These are phyloP conservation scores for Suillus decipiens DNA, from an alignment of 768 basidiomycete genomes.

Conservation along the genomic window DNA sequence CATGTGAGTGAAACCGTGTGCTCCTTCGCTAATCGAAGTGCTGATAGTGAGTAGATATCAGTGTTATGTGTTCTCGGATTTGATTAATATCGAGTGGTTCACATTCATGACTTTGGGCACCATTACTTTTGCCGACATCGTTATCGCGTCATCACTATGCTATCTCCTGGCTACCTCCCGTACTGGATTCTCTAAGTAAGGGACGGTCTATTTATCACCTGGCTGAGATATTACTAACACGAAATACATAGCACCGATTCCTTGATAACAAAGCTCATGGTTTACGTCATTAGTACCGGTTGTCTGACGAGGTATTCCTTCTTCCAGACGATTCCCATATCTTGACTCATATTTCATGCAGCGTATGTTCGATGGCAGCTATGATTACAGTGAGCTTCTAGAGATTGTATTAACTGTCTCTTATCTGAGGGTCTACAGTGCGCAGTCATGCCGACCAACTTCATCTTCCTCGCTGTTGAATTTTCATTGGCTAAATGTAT, in stretches of 20 bases:
- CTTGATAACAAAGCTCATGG: constrained; percentile 4
- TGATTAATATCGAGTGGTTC: neutral
- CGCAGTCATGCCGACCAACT: constrained; percentile 7
- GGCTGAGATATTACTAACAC: neutral
- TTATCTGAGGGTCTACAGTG: constrained; percentile 2
- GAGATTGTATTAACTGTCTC: neutral
- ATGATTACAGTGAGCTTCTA: constrained; percentile 4
- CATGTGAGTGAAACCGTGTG: neutral
- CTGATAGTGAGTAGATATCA: constrained; percentile 2
- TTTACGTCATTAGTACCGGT: neutral
- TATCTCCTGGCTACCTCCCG: constrained; percentile 5
- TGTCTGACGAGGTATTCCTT: constrained; percentile 4
- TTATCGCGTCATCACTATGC: constrained; percentile 6
- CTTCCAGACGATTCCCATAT: no score
- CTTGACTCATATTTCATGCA: neutral
- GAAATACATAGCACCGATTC: constrained; percentile 1
- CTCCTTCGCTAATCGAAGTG: neutral
- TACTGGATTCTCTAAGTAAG: constrained; percentile 1
- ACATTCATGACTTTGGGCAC: neutral
- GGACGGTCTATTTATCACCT: neutral
- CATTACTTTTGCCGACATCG: neutral
- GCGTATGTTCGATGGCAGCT: constrained; percentile 1
- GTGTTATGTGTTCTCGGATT: constrained; percentile 1
- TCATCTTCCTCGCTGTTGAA: constrained; percentile 1
- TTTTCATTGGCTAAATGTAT: constrained; percentile 3